Evolutionary conservation across 345 rosid species (phyloP), one percentile per base, ranked within the genome.

Genomic region (Streptanthus diversifolius): DNA sequence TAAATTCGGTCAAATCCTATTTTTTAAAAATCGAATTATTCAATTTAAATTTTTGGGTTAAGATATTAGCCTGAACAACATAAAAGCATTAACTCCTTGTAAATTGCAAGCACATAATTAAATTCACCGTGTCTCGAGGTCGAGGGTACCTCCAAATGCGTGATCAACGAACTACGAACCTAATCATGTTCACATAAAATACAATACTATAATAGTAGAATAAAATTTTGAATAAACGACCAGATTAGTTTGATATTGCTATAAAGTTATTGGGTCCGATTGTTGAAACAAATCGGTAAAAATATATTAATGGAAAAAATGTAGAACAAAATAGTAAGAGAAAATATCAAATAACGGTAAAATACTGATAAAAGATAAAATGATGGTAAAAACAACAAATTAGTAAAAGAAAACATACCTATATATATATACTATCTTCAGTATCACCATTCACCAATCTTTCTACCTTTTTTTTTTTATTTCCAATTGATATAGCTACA

Each of bases 121-220:
- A 48, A 62, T 72, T 29, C 35, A 72, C 69, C 76, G 69, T 72
- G 63, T 72, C 62, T 62, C 69, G 27, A 29, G 76, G 54, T 71
- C 48, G 49, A 59, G 51, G 18, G 25, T 30, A n/a, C 44, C 52
- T 62, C 33, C 54, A 30, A 72, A 39, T 72, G 44, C 30, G 54
- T 62, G 32, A 62, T 62, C 41, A 62, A 49, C 41, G 40, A 71
- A 39, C 61, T 19, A 49, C 51, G 49, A 58, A 70, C 58, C 58
- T 59, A 51, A 62, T 6, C 69, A 61, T 51, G 44, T 71, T 61
- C 52, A 49, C 41, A 51, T 18, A 32, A 32, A 39, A 17, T 40
- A 17, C 37, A 35, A 36, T 25, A 25, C 24, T 22, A 8, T 25
- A 25, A 52, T 52, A 52, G 27, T 40, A 7, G 18, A 32, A 32